Conservation (phyloP, 805 yeast genomes). For the Ogataea philodendri region DNA sequence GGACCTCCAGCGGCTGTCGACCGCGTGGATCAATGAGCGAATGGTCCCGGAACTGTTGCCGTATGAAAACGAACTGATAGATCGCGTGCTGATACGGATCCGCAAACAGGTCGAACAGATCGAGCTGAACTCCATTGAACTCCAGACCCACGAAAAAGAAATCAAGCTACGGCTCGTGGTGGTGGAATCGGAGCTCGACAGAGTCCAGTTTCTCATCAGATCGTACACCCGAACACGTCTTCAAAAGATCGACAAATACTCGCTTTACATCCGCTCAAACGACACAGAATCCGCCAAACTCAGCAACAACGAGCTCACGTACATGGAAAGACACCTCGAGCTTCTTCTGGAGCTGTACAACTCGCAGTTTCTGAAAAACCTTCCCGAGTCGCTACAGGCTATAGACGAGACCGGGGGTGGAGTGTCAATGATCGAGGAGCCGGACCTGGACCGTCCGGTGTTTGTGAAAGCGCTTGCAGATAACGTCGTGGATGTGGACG, state of each 20-base stretch:
- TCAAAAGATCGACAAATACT: conserved; percentile 67
- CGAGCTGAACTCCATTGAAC: conserved; percentile 74
- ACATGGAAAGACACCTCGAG: conserved; percentile 67
- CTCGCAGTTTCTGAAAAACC: conserved; percentile 57
- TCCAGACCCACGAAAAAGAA: conserved; percentile 61
- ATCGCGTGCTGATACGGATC: conserved; percentile 54
- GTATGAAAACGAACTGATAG: conserved; percentile 61
- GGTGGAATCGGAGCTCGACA: conserved; percentile 87
- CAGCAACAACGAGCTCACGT: conserved; percentile 59
- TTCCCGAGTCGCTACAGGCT: conserved; percentile 69
- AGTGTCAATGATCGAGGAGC: conserved; percentile 73
- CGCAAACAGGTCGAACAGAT: conserved; percentile 72
- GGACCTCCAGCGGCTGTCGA: conserved; percentile 47
- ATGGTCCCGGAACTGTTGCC: conserved; percentile 84
- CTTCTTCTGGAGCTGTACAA: conserved; percentile 65
- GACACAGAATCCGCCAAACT: conserved; percentile 41
- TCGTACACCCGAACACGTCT: conserved; percentile 78
- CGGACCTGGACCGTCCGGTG: conserved; percentile 75
- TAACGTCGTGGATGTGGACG: conserved; percentile 42
- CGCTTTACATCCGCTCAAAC: conserved; percentile 54
- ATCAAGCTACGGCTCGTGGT: conserved; percentile 78
- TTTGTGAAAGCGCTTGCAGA: conserved; percentile 56
- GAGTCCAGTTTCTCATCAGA: conserved; percentile 79
- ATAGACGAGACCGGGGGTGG: conserved; percentile 73
- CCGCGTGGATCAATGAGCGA: conserved; percentile 80